Conservation (phyloP, 805 yeast genomes). For the Wickerhamiella occidentalis region DNA sequence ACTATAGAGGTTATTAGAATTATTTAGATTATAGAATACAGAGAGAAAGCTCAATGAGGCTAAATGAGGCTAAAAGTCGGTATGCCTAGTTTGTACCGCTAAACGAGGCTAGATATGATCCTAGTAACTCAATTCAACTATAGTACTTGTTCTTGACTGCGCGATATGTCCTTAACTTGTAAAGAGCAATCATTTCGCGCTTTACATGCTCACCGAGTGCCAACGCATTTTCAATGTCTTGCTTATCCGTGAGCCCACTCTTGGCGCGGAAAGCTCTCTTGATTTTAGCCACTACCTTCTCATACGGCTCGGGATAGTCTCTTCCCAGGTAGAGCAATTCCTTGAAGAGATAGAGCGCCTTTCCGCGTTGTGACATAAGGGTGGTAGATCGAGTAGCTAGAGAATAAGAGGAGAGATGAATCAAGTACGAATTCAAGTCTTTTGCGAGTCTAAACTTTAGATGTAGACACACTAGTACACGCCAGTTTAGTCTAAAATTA, state of each 20-base stretch:
- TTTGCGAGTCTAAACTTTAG: too few relatives aligned
- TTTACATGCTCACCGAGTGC: conserved; percentile 30
- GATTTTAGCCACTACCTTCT: conserved; percentile 23
- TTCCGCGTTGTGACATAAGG: conserved; percentile 11
- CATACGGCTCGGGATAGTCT: conserved; percentile 30
- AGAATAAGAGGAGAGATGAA: too few relatives aligned
- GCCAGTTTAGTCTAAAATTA: too few relatives aligned
- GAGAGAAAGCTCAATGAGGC: too few relatives aligned
- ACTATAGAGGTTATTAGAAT: not conserved
- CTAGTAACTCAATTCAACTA: not conserved
- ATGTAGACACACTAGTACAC: too few relatives aligned
- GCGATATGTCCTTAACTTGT: conserved; percentile 28
- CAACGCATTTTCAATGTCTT: conserved; percentile 26
- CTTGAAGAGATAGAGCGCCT: conserved; percentile 28
- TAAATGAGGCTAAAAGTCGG: too few relatives aligned
- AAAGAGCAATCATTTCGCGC: conserved; percentile 29
- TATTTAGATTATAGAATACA: not conserved
- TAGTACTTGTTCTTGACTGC: conserved; percentile 27
- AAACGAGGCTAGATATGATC: not conserved
- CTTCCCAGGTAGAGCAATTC: conserved; percentile 30
- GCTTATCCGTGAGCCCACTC: conserved; percentile 17
- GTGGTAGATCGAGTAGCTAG: too few relatives aligned
- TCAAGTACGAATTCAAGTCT: too few relatives aligned
- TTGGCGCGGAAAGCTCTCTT: conserved; percentile 26
- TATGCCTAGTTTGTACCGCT: too few relatives aligned